Base-by-base conservation (phyloP, 176 grass and related monocot genomes). In the Carex scoparia region DNA sequence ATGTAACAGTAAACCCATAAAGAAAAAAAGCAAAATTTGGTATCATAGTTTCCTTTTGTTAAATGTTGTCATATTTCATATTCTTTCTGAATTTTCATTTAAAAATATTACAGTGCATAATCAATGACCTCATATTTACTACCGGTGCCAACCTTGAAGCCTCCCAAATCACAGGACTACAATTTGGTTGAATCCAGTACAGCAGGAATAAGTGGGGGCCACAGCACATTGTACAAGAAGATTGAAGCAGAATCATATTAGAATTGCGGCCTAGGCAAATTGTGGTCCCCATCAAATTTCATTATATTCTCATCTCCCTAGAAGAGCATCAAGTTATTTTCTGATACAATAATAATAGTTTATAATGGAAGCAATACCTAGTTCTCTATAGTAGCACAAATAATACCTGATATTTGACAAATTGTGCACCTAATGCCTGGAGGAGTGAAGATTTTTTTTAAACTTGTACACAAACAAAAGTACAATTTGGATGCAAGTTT, bases 241-340 rank as follows among this genome's bases (percentile, higher is more conserved):
- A 99, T 94, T 31, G 93, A 96, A 94, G 96, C 97, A 79, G 93
- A 96, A 85, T 99, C 93, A 18, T 99, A 99, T 64, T 95, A 99
- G 86, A 99, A 96, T 81, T 99, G 93, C 18, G 97, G 93, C 85
- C 93, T 95, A 15, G 90, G 87, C 1, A 93, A 91, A 83, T 95
- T 99, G 85, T 99, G 93, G 86, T 94, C 93, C 66, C 97, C 97
- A 11, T 99, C 91, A 94, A 99, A 99, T 90, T 94, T 94, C 51
- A 99, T 95, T 69, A 95, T 65, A 81, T 95, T 99, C 88, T 99
- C 96, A 86, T 99, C 97, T 37, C 93, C 93, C 93, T 99, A 79
- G 40, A 91, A 30, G 82, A 48, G 38, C 7, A 56, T 59, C 18
- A 62, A 30, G 12, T 82, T 28, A 61, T 46, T 79, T 46, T 71